Base-by-base conservation (phyloP, 495 filamentous ascomycete genomes). In the Cladorrhinum samala region DNA sequence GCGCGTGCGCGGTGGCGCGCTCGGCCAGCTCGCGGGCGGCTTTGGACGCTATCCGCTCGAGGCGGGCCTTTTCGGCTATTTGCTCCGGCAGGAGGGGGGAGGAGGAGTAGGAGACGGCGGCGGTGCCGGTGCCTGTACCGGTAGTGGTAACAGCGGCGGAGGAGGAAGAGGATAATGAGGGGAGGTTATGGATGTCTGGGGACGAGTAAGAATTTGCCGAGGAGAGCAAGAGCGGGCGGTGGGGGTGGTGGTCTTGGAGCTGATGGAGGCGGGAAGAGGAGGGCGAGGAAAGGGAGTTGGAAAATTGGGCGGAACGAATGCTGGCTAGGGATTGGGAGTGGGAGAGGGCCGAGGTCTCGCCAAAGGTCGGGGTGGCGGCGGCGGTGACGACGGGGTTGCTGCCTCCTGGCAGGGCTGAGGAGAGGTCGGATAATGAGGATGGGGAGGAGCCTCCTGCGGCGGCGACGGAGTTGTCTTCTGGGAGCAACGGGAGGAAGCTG, bases 61-160 rank as follows among this genome's bases (percentile, higher is more conserved):
- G 72, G 2, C 78, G 75, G 7, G 78, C 78, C 27, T 74, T 72
- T 57, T 80, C 76, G 41, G 75, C 75, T 24, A 68, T 63, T 30
- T 72, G 68, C 49, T 76, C 70, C 38, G 68, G 66, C 1, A 67
- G 59, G 2, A 71, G 72, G 2, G 62, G 57, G 20, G 49, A 39
- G 24, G 18, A n/a, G 38, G 23, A 17, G 50, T 47, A 17, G 52
- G 23, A 16, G 39, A 39, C 11, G 55, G 17, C 8, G 55, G n/a
- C n/a, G n/a, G n/a, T n/a, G n/a, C n/a, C n/a, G n/a, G n/a, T n/a
- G n/a, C n/a, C n/a, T n/a, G n/a, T n/a, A n/a, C n/a, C n/a, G n/a
- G n/a, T n/a, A n/a, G n/a, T n/a, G n/a, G n/a, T n/a, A n/a, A n/a
- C n/a, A n/a, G n/a, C n/a, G n/a, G n/a, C n/a, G n/a, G n/a, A n/a